Evolutionary conservation across 2,329 filamentous ascomycete species (phyloP).

Genomic region (Ascomycota sp.): DNA sequence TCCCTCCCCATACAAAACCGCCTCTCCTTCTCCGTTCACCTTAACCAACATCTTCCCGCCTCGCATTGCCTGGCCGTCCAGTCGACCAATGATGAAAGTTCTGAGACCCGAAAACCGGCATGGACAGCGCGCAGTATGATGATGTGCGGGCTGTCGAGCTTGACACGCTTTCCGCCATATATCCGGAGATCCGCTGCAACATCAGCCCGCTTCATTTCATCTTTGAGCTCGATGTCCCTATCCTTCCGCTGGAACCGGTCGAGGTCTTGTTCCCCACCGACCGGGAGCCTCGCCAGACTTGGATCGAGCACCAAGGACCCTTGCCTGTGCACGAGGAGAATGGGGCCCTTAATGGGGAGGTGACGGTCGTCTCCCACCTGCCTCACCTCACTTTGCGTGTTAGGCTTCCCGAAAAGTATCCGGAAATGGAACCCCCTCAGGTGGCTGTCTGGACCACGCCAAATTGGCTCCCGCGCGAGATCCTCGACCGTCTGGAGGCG

Average conservation of each 20-base stretch:
- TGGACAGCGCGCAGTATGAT: slow-evolving; percentile 26
- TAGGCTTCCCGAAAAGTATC: slow-evolving; percentile 36
- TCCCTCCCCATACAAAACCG: too few relatives aligned
- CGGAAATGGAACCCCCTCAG: slow-evolving; percentile 26
- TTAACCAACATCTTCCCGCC: too few relatives aligned
- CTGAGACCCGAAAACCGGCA: too few relatives aligned
- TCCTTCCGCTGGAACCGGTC: slow-evolving; percentile 31
- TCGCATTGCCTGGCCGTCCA: too few relatives aligned
- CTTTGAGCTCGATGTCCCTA: slow-evolving; percentile 36
- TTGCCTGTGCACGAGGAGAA: too few relatives aligned
- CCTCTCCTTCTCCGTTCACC: too few relatives aligned
- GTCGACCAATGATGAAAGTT: too few relatives aligned
- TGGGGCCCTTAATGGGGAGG: too few relatives aligned
- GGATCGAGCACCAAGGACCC: too few relatives aligned
- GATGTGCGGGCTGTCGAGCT: slow-evolving; percentile 38
- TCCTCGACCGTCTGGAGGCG: slow-evolving; percentile 26
- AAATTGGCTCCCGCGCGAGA: slow-evolving; percentile 31
- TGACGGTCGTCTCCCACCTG: slow-evolving; percentile 32
- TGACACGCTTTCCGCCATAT: slow-evolving; percentile 41
- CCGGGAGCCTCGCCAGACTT: too few relatives aligned
- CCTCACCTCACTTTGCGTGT: slow-evolving; percentile 35
- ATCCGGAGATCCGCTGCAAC: slow-evolving; percentile 36
- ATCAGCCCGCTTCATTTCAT: slow-evolving; percentile 16
- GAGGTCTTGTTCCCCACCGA: slow-evolving; percentile 38
- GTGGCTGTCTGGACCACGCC: slow-evolving; percentile 32